Percentiles rank a stretch among this genome's conserved stretches.
phyloP scores from a whole-genome alignment of 2,329 filamentous ascomycete species.

The Aureobasidium namibiae region DNA sequence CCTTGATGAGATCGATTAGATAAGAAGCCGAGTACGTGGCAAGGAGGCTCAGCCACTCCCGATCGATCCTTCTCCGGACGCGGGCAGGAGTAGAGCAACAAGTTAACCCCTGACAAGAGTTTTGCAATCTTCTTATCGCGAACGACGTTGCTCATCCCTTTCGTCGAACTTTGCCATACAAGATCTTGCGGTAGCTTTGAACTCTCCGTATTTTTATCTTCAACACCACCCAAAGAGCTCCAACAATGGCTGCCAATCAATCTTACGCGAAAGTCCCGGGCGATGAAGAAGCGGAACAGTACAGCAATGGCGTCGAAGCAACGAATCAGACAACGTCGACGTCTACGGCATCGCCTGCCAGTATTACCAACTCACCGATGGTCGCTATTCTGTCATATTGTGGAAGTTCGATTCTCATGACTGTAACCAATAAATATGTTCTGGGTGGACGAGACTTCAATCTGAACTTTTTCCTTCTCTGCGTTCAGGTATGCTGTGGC shows the following conservation, averaged over 20 bases:
- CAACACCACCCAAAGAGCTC: not conserved
- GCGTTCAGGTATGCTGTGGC: constrained; percentile 51
- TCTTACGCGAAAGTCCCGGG: not conserved
- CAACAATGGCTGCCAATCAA: not conserved
- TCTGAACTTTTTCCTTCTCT: constrained; percentile 90
- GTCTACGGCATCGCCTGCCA: not conserved
- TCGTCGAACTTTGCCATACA: not conserved
- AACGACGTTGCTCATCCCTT: not conserved
- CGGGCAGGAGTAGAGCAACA: not conserved
- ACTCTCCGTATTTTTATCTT: not conserved
- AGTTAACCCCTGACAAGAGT: not conserved
- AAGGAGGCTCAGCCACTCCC: not conserved
- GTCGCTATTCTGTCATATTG: constrained; percentile 86
- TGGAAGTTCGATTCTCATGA: constrained; percentile 93
- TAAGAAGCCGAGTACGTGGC: not conserved
- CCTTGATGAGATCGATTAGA: not conserved
- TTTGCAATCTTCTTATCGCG: not conserved
- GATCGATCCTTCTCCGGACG: not conserved
- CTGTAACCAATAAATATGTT: constrained; percentile 98
- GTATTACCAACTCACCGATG: not conserved
- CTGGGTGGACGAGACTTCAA: constrained; percentile 88
- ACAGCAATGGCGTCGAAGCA: not conserved
- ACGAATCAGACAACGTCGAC: not conserved
- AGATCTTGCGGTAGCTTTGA: not conserved
- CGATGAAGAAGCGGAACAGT: not conserved